phyloP scores from a whole-genome alignment of 164 flowering plant species.

The Vitis cinerea region DNA sequence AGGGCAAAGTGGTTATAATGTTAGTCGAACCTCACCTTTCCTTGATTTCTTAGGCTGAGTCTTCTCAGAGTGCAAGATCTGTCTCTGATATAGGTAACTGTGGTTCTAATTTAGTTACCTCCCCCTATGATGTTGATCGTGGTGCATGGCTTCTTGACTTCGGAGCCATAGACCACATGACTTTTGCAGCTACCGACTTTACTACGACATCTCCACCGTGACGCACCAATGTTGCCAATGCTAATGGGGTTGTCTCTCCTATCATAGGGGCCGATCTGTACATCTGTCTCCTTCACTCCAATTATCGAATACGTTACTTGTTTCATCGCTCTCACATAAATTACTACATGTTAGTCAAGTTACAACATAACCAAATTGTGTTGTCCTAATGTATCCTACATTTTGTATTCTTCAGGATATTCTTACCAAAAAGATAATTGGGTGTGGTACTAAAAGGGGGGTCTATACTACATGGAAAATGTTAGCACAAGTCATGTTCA shows the following conservation, averaged over 20 bases:
- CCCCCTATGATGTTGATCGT: too few species aligned
- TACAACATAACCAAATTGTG: conserved; percentile 6
- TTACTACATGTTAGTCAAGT: conserved; percentile 12
- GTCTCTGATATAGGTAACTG: not conserved
- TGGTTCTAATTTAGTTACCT: not conserved
- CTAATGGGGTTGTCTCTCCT: conserved; percentile 8
- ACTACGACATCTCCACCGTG: not conserved
- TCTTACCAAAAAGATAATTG: too few species aligned
- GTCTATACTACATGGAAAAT: too few species aligned
- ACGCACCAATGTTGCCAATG: conserved; percentile 10
- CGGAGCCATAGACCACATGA: conserved; percentile 5
- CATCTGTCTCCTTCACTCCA: conserved; percentile 1
- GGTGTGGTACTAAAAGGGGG: too few species aligned
- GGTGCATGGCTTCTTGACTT: conserved; percentile 5
- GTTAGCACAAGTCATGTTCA: too few species aligned
- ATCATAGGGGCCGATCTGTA: conserved; percentile 5
- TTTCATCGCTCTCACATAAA: conserved; percentile 9
- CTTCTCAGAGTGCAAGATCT: too few species aligned
- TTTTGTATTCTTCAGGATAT: not conserved
- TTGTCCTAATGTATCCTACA: too few species aligned
- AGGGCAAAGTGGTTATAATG: not conserved
- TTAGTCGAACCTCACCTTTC: not conserved
- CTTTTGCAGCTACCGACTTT: not conserved
- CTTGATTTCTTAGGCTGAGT: not conserved
- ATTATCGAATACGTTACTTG: conserved; percentile 3